phyloP scores from a whole-genome alignment of 495 filamentous ascomycete species.

The Penicillium lividum region DNA sequence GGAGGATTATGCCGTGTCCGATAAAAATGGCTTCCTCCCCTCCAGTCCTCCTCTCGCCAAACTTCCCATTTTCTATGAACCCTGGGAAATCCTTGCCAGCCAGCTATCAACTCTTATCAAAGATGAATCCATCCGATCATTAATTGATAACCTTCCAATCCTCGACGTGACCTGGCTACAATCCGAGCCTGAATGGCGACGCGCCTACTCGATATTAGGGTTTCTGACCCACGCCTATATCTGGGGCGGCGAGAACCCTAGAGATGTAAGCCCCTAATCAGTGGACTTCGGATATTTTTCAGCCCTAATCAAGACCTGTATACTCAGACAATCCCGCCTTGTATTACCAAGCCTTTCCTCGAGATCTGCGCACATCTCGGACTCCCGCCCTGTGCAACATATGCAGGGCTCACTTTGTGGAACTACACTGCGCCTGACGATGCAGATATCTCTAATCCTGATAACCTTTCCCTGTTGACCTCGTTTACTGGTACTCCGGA shows the following conservation, averaged over 20 bases:
- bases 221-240: conserved; percentile 92
- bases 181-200: conserved; percentile 83
- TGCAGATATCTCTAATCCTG: conserved; percentile 73
- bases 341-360: conserved; percentile 79
- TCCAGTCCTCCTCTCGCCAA: conserved; percentile 69
- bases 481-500: conserved; percentile 93
- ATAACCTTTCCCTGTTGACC: conserved; percentile 76
- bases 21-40: conserved; percentile 83
- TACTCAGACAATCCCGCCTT: conserved; percentile 70
- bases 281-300: background rate
- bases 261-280: conserved; percentile 53
- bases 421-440: conserved; percentile 79
- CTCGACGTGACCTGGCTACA: conserved; percentile 72
- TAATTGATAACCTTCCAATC: conserved; percentile 75
- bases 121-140: conserved; percentile 68
- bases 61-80: conserved; percentile 80
- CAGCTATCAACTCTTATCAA: conserved; percentile 79
- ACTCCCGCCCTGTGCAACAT: conserved; percentile 90
- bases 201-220: conserved; percentile 81
- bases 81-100: conserved; percentile 78
- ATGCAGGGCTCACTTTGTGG: conserved; percentile 87
- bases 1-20: conserved; percentile 80
- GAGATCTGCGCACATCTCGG: conserved; percentile 77
- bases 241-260: conserved; percentile 85
- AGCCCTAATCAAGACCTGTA: background rate